These are phyloP conservation scores for Afroboletus lepidellus DNA, from an alignment of 1,284 basidiomycete species.

Conservation along the genomic window DNA sequence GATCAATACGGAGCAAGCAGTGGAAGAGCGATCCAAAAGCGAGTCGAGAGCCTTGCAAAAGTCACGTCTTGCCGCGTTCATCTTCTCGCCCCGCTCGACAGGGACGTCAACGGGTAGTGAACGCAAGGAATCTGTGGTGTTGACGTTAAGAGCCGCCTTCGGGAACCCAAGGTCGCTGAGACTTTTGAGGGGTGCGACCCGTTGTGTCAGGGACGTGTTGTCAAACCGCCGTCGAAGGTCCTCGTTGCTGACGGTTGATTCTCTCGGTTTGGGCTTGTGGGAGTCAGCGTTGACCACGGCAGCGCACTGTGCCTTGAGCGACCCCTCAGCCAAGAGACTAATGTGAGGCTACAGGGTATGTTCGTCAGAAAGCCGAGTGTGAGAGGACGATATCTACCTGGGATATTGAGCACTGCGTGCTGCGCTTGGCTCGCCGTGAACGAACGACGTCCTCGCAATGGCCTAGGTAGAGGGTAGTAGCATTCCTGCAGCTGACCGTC, in stretches of 20 bases:
- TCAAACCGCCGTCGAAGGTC: not conserved
- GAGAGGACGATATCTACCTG: not conserved
- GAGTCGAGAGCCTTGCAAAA: constrained; percentile 7
- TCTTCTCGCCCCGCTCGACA: not conserved
- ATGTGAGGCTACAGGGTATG: constrained; percentile 5
- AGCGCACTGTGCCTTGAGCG: constrained; percentile 1
- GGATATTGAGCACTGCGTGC: too few species aligned
- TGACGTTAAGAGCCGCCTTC: not conserved
- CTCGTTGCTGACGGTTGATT: constrained; percentile 2
- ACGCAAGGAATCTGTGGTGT: not conserved
- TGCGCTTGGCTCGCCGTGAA: not conserved
- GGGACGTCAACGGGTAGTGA: not conserved
- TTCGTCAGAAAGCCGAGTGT: not conserved
- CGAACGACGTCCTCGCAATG: too few species aligned
- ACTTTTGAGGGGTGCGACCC: not conserved
- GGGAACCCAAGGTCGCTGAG: not conserved
- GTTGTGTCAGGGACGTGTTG: constrained; percentile 1
- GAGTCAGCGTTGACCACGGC: constrained; percentile 2
- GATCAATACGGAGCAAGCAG: not conserved
- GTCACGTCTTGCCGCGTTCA: constrained; percentile 7
- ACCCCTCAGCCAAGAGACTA: constrained; percentile 2
- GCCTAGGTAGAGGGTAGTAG: too few species aligned
- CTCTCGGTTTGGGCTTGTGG: not conserved
- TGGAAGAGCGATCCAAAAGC: not conserved
- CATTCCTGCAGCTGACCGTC: too few species aligned